Conservation (phyloP, 1,284 basidiomycete species). For the Afroboletus lepidellus region DNA sequence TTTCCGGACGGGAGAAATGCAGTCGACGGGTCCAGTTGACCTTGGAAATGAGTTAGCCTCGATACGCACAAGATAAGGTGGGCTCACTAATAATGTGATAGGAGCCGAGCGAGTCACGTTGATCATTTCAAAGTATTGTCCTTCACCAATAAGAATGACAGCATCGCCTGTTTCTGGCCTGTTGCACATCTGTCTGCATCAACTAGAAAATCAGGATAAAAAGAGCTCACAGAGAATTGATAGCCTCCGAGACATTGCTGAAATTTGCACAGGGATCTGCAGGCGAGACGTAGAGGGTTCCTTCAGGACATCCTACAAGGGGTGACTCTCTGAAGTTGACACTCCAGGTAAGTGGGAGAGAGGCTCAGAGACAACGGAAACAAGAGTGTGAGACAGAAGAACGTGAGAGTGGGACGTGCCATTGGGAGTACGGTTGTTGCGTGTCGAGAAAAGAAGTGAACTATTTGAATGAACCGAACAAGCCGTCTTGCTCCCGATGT, state of each 20-base stretch:
- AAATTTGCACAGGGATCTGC: slow-evolving; percentile 47
- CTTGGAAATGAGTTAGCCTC: slow-evolving; percentile 44
- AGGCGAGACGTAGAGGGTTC: slow-evolving; percentile 41
- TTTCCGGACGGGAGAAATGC: slow-evolving; percentile 35
- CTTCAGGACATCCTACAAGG: not conserved
- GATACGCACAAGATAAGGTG: not conserved
- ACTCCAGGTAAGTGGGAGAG: not conserved
- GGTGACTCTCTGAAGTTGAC: not conserved
- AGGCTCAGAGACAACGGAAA: not conserved
- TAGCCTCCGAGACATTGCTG: slow-evolving; percentile 49
- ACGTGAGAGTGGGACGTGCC: not conserved
- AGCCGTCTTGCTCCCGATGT: slow-evolving; percentile 18
- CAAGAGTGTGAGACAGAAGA: not conserved
- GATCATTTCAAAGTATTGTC: too few relatives aligned
- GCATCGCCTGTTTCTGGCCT: slow-evolving; percentile 43
- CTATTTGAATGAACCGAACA: not conserved
- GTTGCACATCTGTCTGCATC: not conserved
- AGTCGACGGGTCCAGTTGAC: slow-evolving; percentile 46
- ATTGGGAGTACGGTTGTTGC: too few relatives aligned
- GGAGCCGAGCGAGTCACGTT: slow-evolving; percentile 55
- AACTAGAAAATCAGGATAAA: not conserved
- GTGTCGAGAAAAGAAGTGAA: too few relatives aligned
- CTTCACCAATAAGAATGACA: slow-evolving; percentile 60
- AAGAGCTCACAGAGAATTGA: slow-evolving; percentile 48
- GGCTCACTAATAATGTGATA: slow-evolving; percentile 50